phyloP scores from a whole-genome alignment of 257 asterid genomes.

The Solanum gracilifrons region DNA sequence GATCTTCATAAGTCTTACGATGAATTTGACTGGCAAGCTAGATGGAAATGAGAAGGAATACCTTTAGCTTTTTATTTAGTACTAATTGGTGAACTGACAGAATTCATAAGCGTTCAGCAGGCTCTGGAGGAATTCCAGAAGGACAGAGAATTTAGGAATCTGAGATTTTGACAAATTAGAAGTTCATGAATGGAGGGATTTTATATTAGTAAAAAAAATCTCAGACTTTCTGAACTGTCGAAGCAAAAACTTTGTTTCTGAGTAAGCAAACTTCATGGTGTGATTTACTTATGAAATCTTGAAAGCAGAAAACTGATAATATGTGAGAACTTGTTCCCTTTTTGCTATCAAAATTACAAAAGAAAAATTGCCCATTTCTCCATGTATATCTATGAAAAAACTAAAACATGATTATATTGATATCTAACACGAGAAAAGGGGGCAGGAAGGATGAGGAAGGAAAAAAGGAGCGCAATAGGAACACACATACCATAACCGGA shows the following conservation, averaged over 20 bases:
- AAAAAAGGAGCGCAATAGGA: not conserved
- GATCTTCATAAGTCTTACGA: not conserved
- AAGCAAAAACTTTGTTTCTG: not conserved
- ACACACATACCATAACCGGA: slow-evolving; percentile 45
- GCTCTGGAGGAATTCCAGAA: not conserved
- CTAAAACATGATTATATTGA: not conserved
- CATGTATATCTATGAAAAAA: not conserved
- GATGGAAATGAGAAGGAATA: not conserved
- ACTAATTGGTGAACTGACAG: not conserved
- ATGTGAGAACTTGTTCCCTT: not conserved
- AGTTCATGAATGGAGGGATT: not conserved
- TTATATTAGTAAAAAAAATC: not conserved
- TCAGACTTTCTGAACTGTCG: not conserved
- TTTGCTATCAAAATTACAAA: not conserved
- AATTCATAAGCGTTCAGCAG: not conserved
- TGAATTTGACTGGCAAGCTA: not conserved
- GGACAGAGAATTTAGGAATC: not conserved
- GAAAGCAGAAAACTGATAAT: not conserved
- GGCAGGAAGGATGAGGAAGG: not conserved
- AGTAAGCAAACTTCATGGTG: not conserved
- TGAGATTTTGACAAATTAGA: not conserved
- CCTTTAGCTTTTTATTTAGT: not conserved
- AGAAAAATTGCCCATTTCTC: not conserved
- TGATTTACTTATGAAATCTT: not conserved
- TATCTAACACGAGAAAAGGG: not conserved